Base-by-base conservation (phyloP, 1,284 basidiomycete genomes). In the Nidula niveotomentosa region DNA sequence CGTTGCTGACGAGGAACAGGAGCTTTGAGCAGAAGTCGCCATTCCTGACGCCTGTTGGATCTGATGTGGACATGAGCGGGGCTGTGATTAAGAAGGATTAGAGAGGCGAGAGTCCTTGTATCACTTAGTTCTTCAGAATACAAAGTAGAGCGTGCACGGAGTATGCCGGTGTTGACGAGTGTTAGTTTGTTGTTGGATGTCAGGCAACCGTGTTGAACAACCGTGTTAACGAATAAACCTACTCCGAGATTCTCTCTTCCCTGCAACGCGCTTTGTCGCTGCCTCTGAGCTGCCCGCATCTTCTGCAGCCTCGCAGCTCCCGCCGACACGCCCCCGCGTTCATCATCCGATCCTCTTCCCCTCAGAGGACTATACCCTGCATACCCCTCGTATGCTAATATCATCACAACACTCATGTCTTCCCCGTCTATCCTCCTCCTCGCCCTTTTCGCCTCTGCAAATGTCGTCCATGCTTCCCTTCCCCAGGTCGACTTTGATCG, bases 401-500 rank as follows among this genome's bases (percentile, higher is more conserved):
- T 8, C 18, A 23, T 47, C 45, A 13, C 54, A 52, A 18, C 48
- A 48, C 23, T 23, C 23, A 23, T 23, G 23, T 23, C 23, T 23
- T 56, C 41, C 58, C 54, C 54, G 53, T 52, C 57, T 58, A 60
- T 72, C 56, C 59, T 73, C 59, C 45, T 58, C 48, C 59, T 71
- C 62, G 60, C 62, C 57, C 49, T 71, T 46, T 58, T 69, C 60
- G 52, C 64, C 56, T 41, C 55, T 53, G 51, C 61, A 54, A 60
- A 70, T 70, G 66, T 69, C 66, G 84, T 72, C 55, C 72, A 76
- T 58, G 86, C 89, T 10, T 73, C 83, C 50, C 72, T 91, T 48
- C 94, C 94, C 36, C 80, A 85, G 64, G 85, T 97, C 72, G 93
- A 97, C 74, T 96, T 93, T 70, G 79, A 89, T 65, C 88, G 90